Percentiles rank a stretch among this genome's conserved stretches.
Evolutionary conservation across 371 early-diverging fungal species (phyloP).

Genomic region (Dichotomocladium elegans): DNA sequence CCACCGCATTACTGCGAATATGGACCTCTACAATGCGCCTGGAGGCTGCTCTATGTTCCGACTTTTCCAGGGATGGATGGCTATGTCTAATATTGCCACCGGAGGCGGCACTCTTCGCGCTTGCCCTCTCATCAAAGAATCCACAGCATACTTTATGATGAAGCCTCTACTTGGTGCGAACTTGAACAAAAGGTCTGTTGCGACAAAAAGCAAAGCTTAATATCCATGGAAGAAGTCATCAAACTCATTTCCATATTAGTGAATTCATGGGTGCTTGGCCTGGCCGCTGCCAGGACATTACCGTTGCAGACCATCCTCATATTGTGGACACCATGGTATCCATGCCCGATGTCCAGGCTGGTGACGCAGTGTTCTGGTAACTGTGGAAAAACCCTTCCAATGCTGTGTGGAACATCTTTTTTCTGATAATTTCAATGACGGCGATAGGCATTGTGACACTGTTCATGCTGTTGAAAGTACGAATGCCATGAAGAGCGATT

Average conservation of each 20-base stretch:
- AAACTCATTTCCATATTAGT: neutral
- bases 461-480: conserved; percentile 36
- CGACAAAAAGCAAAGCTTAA: no score
- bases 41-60: conserved; percentile 42
- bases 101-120: conserved; percentile 36
- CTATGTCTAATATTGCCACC: conserved; percentile 27
- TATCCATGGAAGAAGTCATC: neutral
- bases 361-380: conserved; percentile 41
- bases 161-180: conserved; percentile 34
- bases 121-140: conserved; percentile 36
- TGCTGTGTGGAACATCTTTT: no score
- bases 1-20: conserved; percentile 31
- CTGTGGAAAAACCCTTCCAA: neutral
- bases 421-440: no score
- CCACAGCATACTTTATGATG: conserved; percentile 36
- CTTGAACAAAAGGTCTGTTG: conserved; percentile 15
- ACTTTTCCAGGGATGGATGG: conserved; percentile 42
- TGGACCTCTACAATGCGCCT: conserved; percentile 32
- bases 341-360: conserved; percentile 28
- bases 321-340: conserved; percentile 36
- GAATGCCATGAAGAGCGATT: conserved; percentile 24
- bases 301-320: conserved; percentile 22
- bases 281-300: conserved; percentile 31
- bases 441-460: conserved; percentile 32
- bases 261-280: conserved; percentile 36